Conservation (phyloP, 306 rosid genomes). For the Dryas octopetala region DNA sequence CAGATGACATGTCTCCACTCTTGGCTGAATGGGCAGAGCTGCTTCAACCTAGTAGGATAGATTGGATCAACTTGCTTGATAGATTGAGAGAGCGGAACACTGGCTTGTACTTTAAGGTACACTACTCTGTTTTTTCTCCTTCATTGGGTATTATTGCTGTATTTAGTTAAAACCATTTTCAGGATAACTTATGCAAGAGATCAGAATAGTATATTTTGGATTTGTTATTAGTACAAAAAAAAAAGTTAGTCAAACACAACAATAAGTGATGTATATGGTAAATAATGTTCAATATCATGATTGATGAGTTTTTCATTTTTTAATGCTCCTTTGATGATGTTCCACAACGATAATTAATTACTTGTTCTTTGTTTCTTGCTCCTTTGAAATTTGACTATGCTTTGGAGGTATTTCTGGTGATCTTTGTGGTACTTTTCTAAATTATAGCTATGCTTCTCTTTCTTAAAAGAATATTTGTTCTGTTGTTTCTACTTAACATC, state of each 20-base stretch:
- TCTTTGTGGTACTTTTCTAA: too few species aligned
- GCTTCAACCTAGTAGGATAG: slow-evolving; percentile 69
- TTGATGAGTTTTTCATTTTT: too few species aligned
- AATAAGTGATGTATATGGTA: too few species aligned
- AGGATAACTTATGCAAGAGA: background rate
- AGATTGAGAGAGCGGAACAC: slow-evolving; percentile 55
- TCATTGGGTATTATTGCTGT: background rate
- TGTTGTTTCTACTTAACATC: too few species aligned
- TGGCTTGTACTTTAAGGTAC: slow-evolving; percentile 63
- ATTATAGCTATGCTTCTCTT: too few species aligned
- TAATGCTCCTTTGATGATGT: too few species aligned
- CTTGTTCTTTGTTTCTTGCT: background rate
- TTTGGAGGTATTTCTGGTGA: too few species aligned
- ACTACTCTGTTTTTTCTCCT: background rate
- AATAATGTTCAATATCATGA: too few species aligned
- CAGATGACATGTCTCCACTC: slow-evolving; percentile 47
- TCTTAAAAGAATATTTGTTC: background rate
- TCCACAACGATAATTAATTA: too few species aligned
- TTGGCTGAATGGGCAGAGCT: slow-evolving; percentile 78
- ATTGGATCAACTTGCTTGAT: slow-evolving; percentile 74
- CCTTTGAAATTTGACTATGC: background rate
- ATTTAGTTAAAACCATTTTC: background rate
- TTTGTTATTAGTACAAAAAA: background rate
- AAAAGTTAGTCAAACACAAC: too few species aligned
- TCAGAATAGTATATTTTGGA: background rate